Evolutionary conservation across 2,329 filamentous ascomycete genomes (phyloP), one percentile per base, ranked within the genome.

Genomic region (Diaporthe sp.): DNA sequence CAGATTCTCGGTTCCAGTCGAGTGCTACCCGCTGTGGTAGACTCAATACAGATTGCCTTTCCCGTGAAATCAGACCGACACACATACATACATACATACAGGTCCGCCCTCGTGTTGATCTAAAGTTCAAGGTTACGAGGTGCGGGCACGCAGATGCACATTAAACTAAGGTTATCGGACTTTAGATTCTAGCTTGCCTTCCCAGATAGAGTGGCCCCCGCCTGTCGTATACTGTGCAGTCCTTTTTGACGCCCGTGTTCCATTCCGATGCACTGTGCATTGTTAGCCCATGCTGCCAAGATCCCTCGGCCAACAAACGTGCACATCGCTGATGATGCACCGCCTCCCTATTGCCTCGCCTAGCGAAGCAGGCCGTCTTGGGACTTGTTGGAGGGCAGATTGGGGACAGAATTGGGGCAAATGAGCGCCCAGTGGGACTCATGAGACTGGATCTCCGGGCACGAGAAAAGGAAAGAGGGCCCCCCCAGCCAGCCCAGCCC

Each of bases 261-360:
- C 61, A 46, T 31, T 31, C 65, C 65, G 31, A 28, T 53, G 65
- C 65, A 68, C 65, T 68, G 65, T 68, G 65, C 65, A 53, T 68
- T 68, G 65, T 68, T 68, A 68, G 65, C 34, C 31, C 46, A 68
- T 46, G 46, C 46, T 68, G 65, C 65, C 65, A 68, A 68, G 65
- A 53, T 28, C 31, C 65, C 31, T 68, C 65, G 65, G 65, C 65
- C 65, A 68, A 68, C 65, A 53, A 68, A 39, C 46, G 46, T 53
- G 65, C 65, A 53, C 65, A 12, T 53, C 46, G 49, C 31, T 39
- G 65, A 68, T 68, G 65, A 68, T 68, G 65, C 65, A 68, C 65
- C 65, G 65, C 65, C 65, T 68, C 65, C 65, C 46, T 68, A 68
- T 42, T 53, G 46, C 65, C 31, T 68, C 44, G 62, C 62, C 44